These are phyloP conservation scores for Panaeolus cyanescens DNA, from an alignment of 768 basidiomycete genomes.

Conservation along the genomic window DNA sequence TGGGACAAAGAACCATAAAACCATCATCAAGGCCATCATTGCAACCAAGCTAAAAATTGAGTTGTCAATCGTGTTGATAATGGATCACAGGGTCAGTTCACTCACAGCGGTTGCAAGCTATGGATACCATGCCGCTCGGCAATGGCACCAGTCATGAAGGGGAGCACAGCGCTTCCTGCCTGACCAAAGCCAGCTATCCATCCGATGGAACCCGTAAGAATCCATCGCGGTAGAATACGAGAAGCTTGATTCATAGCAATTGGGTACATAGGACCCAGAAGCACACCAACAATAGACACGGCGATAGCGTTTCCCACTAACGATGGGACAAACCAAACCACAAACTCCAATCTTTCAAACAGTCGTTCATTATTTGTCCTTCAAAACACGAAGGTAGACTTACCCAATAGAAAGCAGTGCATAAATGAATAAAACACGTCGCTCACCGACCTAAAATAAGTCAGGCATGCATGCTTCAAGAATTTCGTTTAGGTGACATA, in stretches of 20 bases:
- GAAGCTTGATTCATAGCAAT: constrained; percentile 72
- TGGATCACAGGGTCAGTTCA: not conserved
- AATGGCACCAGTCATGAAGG: constrained; percentile 74
- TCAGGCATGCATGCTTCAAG: not conserved
- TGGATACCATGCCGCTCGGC: constrained; percentile 62
- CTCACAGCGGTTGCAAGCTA: constrained; percentile 64
- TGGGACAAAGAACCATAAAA: constrained; percentile 59
- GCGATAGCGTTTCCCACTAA: constrained; percentile 66
- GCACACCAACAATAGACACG: constrained; percentile 62
- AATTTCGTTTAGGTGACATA: constrained; percentile 12
- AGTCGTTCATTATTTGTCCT: not conserved
- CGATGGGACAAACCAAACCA: constrained; percentile 71
- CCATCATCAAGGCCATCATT: constrained; percentile 61
- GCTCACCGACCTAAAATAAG: constrained; percentile 52
- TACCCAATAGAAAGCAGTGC: constrained; percentile 51
- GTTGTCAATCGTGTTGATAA: not conserved
- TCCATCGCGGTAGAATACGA: constrained; percentile 68
- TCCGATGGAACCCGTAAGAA: constrained; percentile 65
- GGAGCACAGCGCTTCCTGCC: constrained; percentile 70
- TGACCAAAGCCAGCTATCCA: constrained; percentile 73
- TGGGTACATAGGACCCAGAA: constrained; percentile 79
- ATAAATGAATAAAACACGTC: constrained; percentile 54
- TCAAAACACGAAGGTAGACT: constrained; percentile 8
- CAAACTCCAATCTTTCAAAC: constrained; percentile 52
- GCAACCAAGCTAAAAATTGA: constrained; percentile 45